Evolutionary conservation across 2,329 filamentous ascomycete species (phyloP).

Genomic region (Phoma herbarum): DNA sequence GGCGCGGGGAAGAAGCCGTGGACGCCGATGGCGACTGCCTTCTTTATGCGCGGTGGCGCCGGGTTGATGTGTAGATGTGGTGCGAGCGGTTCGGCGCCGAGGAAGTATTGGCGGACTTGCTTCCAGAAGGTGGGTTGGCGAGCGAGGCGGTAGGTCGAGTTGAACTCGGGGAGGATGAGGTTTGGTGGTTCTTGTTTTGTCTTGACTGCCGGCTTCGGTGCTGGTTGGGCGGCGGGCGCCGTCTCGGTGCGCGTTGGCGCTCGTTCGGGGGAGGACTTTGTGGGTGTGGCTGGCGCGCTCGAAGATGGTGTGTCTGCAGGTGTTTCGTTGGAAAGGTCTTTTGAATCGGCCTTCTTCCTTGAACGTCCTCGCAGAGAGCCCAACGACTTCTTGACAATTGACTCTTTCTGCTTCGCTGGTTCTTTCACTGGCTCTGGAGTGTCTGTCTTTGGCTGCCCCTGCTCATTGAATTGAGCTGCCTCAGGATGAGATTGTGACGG

Average conservation of each 20-base stretch:
- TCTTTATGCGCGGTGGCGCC: slow-evolving; percentile 76
- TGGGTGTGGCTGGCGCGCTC: slow-evolving; percentile 51
- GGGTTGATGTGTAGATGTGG: slow-evolving; percentile 75
- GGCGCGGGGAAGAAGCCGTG: slow-evolving; percentile 93
- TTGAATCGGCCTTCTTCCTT: slow-evolving; percentile 34
- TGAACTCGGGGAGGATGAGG: slow-evolving; percentile 74
- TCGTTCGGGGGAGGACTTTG: slow-evolving; percentile 37
- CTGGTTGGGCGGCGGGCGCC: slow-evolving; percentile 39
- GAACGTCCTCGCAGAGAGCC: slow-evolving; percentile 44
- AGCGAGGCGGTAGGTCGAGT: slow-evolving; percentile 67
- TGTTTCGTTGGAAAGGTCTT: slow-evolving; percentile 35
- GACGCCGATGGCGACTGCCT: slow-evolving; percentile 90
- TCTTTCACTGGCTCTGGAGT: slow-evolving; percentile 30
- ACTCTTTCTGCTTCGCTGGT: slow-evolving; percentile 28
- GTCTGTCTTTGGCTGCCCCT: slow-evolving; percentile 38
- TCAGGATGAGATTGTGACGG: slow-evolving; percentile 61
- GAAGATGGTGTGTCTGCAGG: slow-evolving; percentile 34
- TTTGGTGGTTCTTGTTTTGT: slow-evolving; percentile 61
- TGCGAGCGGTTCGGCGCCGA: slow-evolving; percentile 63
- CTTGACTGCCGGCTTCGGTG: slow-evolving; percentile 35
- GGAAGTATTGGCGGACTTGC: slow-evolving; percentile 51
- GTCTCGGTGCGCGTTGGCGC: slow-evolving; percentile 39
- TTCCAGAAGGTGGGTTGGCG: slow-evolving; percentile 58
- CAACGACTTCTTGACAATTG: slow-evolving; percentile 40
- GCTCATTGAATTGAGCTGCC: slow-evolving; percentile 61